Conservation (phyloP, 1,284 basidiomycete species). For the Microbotryum violaceum region DNA sequence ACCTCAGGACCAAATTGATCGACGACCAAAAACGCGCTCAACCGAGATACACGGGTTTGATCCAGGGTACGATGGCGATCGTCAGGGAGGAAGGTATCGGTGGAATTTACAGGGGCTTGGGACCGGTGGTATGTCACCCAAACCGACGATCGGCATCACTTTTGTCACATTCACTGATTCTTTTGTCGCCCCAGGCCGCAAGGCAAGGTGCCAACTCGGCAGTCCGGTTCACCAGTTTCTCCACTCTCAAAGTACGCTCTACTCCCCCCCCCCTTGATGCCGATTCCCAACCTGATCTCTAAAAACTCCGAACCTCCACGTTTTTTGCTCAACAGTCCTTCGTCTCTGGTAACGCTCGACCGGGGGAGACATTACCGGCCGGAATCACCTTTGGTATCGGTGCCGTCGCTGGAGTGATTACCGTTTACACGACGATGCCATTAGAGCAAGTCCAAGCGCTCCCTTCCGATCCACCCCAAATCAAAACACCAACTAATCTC, state of each 20-base stretch:
- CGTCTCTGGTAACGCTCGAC: conserved; percentile 71
- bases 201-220: conserved; percentile 96
- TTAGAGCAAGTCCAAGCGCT: conserved; percentile 60
- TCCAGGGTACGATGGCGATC: conserved; percentile 77
- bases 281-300: background rate
- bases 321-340: conserved; percentile 49
- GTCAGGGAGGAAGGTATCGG: conserved; percentile 68
- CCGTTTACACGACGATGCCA: conserved; percentile 87
- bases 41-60: conserved; percentile 78
- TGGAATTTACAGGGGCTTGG: conserved; percentile 83
- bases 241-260: conserved; percentile 60
- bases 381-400: conserved; percentile 92
- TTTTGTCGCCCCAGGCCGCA: conserved; percentile 60
- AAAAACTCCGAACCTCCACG: background rate
- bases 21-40: conserved; percentile 79
- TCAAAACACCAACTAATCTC: background rate
- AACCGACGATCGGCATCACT: background rate
- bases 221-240: conserved; percentile 92
- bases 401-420: conserved; percentile 84
- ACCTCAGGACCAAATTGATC: conserved; percentile 87
- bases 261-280: background rate
- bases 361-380: conserved; percentile 75
- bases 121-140: conserved; percentile 67
- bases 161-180: background rate
- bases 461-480: background rate